phyloP scores from a whole-genome alignment of 192 early-diverging fungal species.

The Podila verticillata region DNA sequence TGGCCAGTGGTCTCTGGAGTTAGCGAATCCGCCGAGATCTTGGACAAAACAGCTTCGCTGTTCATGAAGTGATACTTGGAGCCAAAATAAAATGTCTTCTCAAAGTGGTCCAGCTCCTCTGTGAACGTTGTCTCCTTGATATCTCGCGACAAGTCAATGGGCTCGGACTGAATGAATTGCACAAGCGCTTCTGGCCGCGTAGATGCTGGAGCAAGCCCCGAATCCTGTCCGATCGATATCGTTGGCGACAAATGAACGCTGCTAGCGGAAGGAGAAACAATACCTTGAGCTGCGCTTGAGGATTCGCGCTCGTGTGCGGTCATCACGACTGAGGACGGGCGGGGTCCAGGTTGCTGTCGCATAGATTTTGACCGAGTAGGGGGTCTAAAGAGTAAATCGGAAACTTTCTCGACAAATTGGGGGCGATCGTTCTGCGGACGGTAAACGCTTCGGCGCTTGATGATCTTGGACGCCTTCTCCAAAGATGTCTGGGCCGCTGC shows the following conservation, averaged over 20 bases:
- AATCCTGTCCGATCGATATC: conserved; percentile 38
- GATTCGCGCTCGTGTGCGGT: conserved; percentile 15
- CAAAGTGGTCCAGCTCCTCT: conserved; percentile 62
- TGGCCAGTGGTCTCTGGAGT: not conserved
- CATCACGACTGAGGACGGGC: conserved; percentile 24
- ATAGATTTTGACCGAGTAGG: conserved; percentile 47
- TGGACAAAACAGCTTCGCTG: conserved; percentile 10
- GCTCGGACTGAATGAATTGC: conserved; percentile 56
- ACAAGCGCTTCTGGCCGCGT: conserved; percentile 40
- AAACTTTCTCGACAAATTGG: conserved; percentile 44
- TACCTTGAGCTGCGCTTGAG: conserved; percentile 7
- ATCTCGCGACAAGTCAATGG: conserved; percentile 57
- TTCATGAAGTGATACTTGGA: conserved; percentile 58
- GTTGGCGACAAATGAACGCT: conserved; percentile 10
- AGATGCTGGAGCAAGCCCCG: conserved; percentile 18
- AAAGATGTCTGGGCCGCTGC: conserved; percentile 18
- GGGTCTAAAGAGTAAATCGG: conserved; percentile 46
- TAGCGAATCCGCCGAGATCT: conserved; percentile 7
- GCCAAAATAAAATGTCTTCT: conserved; percentile 58
- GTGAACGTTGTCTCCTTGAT: conserved; percentile 54
- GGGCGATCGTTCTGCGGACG: conserved; percentile 38
- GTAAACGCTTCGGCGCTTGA: conserved; percentile 35
- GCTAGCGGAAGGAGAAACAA: conserved; percentile 1
- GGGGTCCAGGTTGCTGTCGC: conserved; percentile 17
- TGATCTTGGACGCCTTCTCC: conserved; percentile 44